Evolutionary conservation across 2,329 filamentous ascomycete genomes (phyloP), one percentile per base, ranked within the genome.

Genomic region (Parastagonospora nodorum): DNA sequence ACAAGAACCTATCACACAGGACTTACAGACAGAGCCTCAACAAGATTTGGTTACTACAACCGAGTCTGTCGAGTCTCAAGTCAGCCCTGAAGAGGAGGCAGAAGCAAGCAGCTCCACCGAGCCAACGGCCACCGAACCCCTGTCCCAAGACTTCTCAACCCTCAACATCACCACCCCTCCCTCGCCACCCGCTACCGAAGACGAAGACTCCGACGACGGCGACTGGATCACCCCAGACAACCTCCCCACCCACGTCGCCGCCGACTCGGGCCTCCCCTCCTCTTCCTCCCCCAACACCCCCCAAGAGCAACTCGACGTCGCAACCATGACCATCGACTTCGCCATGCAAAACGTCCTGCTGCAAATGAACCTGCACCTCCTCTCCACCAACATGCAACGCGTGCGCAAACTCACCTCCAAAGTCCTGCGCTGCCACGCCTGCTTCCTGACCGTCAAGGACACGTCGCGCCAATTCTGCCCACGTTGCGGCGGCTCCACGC

Each of bases 301-400:
- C 12, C 80, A 84, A 46, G 80, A 84, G 31, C 85, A 84, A 10
- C 88, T 97, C 62, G 88, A 95, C 74, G 90, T 90, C 12, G 93
- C 92, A n/a, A 87, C 93, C 38, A 88, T 97, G 68, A 97, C 94
- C 1, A 92, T 89, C 48, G 94, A 99, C 78, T 97, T 90, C 75
- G 93, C 94, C 48, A 96, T 99, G 90, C 93, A 97, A 77, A 97
- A 97, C 72, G 92, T 97, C 7, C 84, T 94, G 2, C 82, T 99
- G 4, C 90, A 95, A 63, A 95, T 97, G 80, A 96, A 97, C 77
- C 84, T 99, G 42, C 90, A 94, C 70, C 84, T 97, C 9, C 82
- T 97, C 51, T 92, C 92, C 0, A 84, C 90, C 0, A 83, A 85
- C 12, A 80, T 97, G 53, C 83, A 89, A 56, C 86, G 92, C 64